phyloP scores from a whole-genome alignment of 257 asterid genomes.

The Avicennia marina region DNA sequence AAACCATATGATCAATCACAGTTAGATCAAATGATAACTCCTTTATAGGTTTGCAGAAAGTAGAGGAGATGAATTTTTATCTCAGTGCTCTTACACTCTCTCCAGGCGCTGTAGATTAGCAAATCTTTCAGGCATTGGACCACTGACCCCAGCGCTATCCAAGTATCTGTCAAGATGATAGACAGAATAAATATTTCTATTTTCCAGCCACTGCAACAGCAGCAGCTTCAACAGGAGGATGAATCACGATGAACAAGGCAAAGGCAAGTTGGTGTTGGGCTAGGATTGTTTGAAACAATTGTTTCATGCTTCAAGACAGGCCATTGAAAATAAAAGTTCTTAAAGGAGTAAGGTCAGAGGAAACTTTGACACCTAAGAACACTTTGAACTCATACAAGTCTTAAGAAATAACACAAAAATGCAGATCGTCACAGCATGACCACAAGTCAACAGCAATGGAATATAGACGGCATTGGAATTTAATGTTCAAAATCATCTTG shows the following conservation, averaged over 20 bases:
- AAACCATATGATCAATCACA: too few relatives aligned
- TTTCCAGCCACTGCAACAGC: neutral
- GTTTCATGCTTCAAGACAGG: neutral
- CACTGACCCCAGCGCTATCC: conserved; percentile 50
- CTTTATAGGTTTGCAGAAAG: neutral
- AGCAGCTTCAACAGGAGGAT: neutral
- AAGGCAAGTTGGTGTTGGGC: neutral
- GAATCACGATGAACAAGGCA: neutral
- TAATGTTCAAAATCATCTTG: neutral
- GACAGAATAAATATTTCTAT: neutral
- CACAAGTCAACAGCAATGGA: neutral
- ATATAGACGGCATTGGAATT: neutral
- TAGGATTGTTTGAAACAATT: neutral
- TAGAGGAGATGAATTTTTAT: neutral
- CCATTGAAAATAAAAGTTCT: neutral
- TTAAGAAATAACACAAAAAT: neutral
- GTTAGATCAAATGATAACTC: too few relatives aligned
- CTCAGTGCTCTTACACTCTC: conserved; percentile 31
- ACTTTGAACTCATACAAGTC: neutral
- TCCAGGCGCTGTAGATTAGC: conserved; percentile 33
- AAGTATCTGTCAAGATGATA: conserved; percentile 32
- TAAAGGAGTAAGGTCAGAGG: neutral
- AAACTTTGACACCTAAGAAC: neutral
- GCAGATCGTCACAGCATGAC: neutral
- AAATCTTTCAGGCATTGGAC: conserved; percentile 45